Evolutionary conservation across 768 basidiomycete genomes (phyloP), one percentile per base, ranked within the genome.

Genomic region (Mrakia frigida): DNA sequence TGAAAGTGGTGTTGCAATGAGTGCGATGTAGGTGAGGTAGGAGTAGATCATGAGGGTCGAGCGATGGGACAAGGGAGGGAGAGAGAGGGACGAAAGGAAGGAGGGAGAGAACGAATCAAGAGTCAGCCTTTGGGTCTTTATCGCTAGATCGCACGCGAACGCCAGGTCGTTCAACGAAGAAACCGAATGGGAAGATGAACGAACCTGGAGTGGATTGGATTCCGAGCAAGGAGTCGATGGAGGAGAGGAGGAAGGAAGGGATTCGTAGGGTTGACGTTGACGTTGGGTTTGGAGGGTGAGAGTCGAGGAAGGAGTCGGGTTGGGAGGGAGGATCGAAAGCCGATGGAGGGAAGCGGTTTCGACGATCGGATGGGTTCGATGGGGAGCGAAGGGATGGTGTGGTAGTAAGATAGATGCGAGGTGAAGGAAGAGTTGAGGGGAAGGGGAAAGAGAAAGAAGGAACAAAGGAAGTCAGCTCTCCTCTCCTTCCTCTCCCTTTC

Each of bases 91-190:
- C 31, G n/a, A 3, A 93, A 92, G 79, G 93, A 91, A 85, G 92
- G 92, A n/a, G n/a, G n/a, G n/a, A n/a, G n/a, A 74, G 92, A 91
- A 84, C 93, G 92, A 78, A 94, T 89, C 83, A 93, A 91, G 80
- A 91, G 90, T 70, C 91, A 90, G 79, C 92, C 93, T 86, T 93
- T 93, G 73, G 92, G 92, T 84, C 88, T 88, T 87, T 92, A 92
- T 84, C 56, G 9, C 0, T 9, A 28, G 56, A 56, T 25, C 56
- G 56, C 56, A 13, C 56, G 56, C 25, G 11, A n/a, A 28, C 25
- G n/a, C 56, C 28, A 10, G 1, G 6, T 18, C 9, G 2, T 50
- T 18, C 46, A 18, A 2, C 13, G 21, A 10, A 3, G 4, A 2
- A n/a, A n/a, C 13, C 56, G 56, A 25, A 9, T 1, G 28, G 56